Percentiles rank a stretch among this genome's conserved stretches.
These are phyloP conservation scores for Boletus coccyginus DNA, from an alignment of 768 basidiomycete genomes.

Conservation along the genomic window DNA sequence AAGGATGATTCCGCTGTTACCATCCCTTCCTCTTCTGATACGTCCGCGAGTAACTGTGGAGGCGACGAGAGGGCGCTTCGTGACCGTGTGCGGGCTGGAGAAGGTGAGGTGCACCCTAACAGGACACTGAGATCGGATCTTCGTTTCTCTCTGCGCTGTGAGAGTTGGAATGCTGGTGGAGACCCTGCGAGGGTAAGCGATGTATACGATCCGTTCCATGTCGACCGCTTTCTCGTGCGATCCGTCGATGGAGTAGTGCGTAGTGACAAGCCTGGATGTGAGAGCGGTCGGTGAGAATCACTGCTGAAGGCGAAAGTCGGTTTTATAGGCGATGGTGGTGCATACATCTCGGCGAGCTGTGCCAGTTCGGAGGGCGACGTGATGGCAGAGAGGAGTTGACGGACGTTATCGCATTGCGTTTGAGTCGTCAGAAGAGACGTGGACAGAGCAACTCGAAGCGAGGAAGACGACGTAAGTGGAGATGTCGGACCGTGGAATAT, in stretches of 20 bases:
- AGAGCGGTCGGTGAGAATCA: constrained; percentile 42
- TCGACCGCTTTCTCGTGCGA: constrained; percentile 54
- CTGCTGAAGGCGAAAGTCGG: constrained; percentile 22
- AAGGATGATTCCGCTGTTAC: constrained; percentile 19
- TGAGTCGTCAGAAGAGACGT: constrained; percentile 75
- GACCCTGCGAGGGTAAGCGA: constrained; percentile 48
- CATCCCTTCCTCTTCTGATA: constrained; percentile 40
- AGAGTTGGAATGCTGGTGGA: constrained; percentile 39
- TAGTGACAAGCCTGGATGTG: constrained; percentile 36
- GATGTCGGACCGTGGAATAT: constrained; percentile 42
- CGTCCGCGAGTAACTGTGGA: constrained; percentile 31
- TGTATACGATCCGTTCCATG: constrained; percentile 72
- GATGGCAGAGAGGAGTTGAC: constrained; percentile 73
- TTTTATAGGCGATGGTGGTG: constrained; percentile 62
- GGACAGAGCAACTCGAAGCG: constrained; percentile 66
- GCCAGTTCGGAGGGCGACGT: constrained; percentile 69
- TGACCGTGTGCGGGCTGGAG: constrained; percentile 26
- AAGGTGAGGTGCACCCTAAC: constrained; percentile 32
- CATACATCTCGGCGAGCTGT: constrained; percentile 86
- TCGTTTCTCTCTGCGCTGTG: constrained; percentile 49
- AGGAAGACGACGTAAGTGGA: constrained; percentile 28
- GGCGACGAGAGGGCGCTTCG: constrained; percentile 43
- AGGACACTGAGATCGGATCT: constrained; percentile 53
- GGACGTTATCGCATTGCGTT: constrained; percentile 78
- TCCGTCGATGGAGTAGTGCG: constrained; percentile 12